Evolutionary conservation across 1,284 basidiomycete genomes (phyloP), one percentile per base, ranked within the genome.

Genomic region (Cryptococcus sp.): DNA sequence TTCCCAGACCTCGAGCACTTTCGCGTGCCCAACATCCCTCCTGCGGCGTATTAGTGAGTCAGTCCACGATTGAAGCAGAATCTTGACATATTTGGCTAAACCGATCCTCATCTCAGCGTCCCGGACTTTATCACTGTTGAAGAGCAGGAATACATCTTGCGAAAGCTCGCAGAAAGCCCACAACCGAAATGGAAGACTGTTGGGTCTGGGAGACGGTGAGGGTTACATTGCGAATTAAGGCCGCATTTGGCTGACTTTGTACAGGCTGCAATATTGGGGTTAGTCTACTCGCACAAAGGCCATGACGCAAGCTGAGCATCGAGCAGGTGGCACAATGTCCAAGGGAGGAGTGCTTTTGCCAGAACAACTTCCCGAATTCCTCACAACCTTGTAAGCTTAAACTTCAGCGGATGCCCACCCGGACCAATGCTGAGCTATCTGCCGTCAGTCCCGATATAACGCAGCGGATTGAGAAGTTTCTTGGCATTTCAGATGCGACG

Each of bases 101-200:
- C 37, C 46, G 29, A 16, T n/a, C 22, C 59, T 63, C 48, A 57
- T 54, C 23, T 37, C 64, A 91, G 92, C 77, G 82, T 94, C 23
- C 87, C 89, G 7, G 82, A 92, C 63, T 95, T 94, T 72, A 82
- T 95, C 50, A 86, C 87, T 45, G 77, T 79, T 59, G 84, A 87
- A 20, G 93, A 96, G 78, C 92, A 96, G 71, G 79, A 79, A 44
- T 89, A 88, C 70, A 77, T 95, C 25, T 79, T 89, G 58, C 81
- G 85, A 55, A 92, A 91, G 88, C 88, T 93, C 56, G 74, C 80
- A 34, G 86, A 87, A 68, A 85, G 87, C 0, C 89, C 89, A n/a
- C 85, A 84, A 68, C 86, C 85, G 10, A 89, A 86, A 74, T 95
- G 92, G 92, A 92, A 87, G 75, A 83, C 83, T n/a, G 81, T 93